These are phyloP conservation scores for Sporothrix luriei DNA, from an alignment of 2,329 filamentous ascomycete species.

Conservation along the genomic window DNA sequence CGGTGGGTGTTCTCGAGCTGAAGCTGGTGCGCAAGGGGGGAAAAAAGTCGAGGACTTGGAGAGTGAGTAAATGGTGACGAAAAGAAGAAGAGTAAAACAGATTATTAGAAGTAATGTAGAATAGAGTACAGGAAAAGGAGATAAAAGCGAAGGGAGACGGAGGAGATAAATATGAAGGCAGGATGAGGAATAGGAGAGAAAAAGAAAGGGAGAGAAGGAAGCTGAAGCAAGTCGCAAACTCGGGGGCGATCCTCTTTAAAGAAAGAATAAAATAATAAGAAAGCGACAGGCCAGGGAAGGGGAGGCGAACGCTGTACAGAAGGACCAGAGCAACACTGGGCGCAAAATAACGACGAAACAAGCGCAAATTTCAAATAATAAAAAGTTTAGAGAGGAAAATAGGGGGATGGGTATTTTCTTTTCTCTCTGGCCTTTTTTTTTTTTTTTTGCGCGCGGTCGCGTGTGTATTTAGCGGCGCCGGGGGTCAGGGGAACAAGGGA, in stretches of 20 bases:
- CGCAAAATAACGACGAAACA: slow-evolving; percentile 33
- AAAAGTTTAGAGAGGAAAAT: slow-evolving; percentile 27
- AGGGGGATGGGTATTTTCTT: slow-evolving; percentile 28
- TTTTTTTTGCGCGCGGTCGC: slow-evolving; percentile 32
- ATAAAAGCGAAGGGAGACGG: slow-evolving; percentile 25
- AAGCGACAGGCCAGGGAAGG: slow-evolving; percentile 4
- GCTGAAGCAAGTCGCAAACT: slow-evolving; percentile 30
- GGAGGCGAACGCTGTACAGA: neutral
- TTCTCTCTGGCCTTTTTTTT: slow-evolving; percentile 24
- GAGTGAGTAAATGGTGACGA: neutral
- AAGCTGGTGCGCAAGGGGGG: neutral
- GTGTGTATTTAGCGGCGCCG: slow-evolving; percentile 32
- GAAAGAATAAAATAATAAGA: slow-evolving; percentile 7
- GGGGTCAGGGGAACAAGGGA: slow-evolving; percentile 26
- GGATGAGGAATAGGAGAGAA: slow-evolving; percentile 18
- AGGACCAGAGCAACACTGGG: slow-evolving; percentile 20
- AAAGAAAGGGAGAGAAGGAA: slow-evolving; percentile 21
- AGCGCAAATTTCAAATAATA: slow-evolving; percentile 31
- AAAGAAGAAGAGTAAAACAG: neutral
- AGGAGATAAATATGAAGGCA: slow-evolving; percentile 28
- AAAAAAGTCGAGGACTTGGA: neutral
- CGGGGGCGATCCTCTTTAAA: slow-evolving; percentile 32
- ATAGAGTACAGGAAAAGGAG: slow-evolving; percentile 15
- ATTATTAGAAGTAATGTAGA: slow-evolving; percentile 26
- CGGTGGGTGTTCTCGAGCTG: neutral